Percentiles rank a stretch among this genome's conserved stretches.
These are phyloP conservation scores for Botryosphaeria dothidea DNA, from an alignment of 2,329 filamentous ascomycete species.

Conservation along the genomic window DNA sequence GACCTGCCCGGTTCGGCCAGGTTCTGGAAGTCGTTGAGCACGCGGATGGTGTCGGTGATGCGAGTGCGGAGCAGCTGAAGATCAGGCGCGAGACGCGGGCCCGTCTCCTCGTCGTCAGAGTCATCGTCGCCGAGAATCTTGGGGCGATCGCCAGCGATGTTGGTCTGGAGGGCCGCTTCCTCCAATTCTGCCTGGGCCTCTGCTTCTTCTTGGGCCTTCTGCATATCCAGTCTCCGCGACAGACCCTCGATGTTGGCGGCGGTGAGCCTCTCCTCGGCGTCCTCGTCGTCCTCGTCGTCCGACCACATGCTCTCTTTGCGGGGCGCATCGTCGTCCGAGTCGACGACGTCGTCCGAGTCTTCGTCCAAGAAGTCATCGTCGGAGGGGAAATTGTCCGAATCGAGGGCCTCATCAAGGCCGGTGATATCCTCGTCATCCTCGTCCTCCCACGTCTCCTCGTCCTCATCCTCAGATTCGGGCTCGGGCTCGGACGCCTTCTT, in stretches of 20 bases:
- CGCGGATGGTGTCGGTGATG: slow-evolving; percentile 90
- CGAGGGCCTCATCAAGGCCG: slow-evolving; percentile 41
- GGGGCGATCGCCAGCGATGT: slow-evolving; percentile 78
- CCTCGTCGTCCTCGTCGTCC: slow-evolving; percentile 92
- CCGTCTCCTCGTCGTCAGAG: slow-evolving; percentile 61
- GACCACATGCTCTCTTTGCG: slow-evolving; percentile 75
- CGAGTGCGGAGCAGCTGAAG: slow-evolving; percentile 83
- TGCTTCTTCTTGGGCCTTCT: slow-evolving; percentile 75
- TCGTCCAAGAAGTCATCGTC: slow-evolving; percentile 43
- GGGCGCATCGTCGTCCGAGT: slow-evolving; percentile 67
- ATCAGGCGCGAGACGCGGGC: slow-evolving; percentile 74
- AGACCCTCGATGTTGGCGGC: slow-evolving; percentile 95
- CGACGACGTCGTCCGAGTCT: slow-evolving; percentile 47
- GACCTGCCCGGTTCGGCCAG: slow-evolving; percentile 78
- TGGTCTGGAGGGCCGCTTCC: slow-evolving; percentile 85
- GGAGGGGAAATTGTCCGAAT: slow-evolving; percentile 38
- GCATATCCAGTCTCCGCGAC: slow-evolving; percentile 77
- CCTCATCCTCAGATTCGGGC: slow-evolving; percentile 32
- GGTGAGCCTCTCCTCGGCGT: slow-evolving; percentile 84
- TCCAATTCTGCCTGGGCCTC: slow-evolving; percentile 84
- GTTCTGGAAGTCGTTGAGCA: slow-evolving; percentile 84
- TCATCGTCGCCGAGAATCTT: slow-evolving; percentile 64
- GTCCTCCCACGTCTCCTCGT: slow-evolving; percentile 27
- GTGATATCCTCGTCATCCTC: slow-evolving; percentile 44
- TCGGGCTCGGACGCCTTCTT: slow-evolving; percentile 34